Percentiles rank a stretch among this genome's conserved stretches.
phyloP scores from a whole-genome alignment of 352 stramenopile genomes.

The Pythium brassicae region DNA sequence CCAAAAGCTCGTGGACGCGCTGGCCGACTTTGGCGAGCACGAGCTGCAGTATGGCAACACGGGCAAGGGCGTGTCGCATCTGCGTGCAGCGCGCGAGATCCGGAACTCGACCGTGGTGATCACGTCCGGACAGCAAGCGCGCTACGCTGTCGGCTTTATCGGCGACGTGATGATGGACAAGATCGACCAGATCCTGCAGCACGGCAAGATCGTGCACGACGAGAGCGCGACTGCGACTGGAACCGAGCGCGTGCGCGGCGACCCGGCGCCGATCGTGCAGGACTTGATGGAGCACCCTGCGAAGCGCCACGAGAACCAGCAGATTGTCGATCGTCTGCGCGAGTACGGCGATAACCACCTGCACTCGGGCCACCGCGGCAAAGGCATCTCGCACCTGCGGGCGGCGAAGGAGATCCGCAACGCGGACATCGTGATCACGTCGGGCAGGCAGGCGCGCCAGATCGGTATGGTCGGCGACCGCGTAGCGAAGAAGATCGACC shows the following conservation, averaged over 20 bases:
- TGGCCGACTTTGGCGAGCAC: constrained; percentile 65
- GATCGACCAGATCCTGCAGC: constrained; percentile 69
- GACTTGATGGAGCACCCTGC: constrained; percentile 55
- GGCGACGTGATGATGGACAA: constrained; percentile 72
- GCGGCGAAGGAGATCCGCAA: constrained; percentile 55
- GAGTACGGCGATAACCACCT: constrained; percentile 77
- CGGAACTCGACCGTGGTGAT: constrained; percentile 47
- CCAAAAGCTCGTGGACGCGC: constrained; percentile 53
- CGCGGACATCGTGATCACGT: constrained; percentile 45
- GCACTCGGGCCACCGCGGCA: constrained; percentile 52
- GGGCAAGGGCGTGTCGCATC: constrained; percentile 63
- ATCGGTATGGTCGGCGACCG: constrained; percentile 57
- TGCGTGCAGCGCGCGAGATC: constrained; percentile 61
- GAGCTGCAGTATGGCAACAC: constrained; percentile 69
- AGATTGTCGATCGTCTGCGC: constrained; percentile 56
- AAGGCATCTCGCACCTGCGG: constrained; percentile 75
- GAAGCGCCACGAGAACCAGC: constrained; percentile 53
- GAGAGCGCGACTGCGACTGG: constrained; percentile 12
- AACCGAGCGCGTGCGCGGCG: constrained; percentile 32
- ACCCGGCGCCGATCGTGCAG: constrained; percentile 67
- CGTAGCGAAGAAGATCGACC: constrained; percentile 65
- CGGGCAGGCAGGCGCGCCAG: constrained; percentile 39
- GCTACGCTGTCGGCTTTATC: constrained; percentile 41
- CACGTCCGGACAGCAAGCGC: constrained; percentile 42
- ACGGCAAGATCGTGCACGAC: constrained; percentile 56